phyloP scores from a whole-genome alignment of 2,329 filamentous ascomycete species.

The Apiospora marii region DNA sequence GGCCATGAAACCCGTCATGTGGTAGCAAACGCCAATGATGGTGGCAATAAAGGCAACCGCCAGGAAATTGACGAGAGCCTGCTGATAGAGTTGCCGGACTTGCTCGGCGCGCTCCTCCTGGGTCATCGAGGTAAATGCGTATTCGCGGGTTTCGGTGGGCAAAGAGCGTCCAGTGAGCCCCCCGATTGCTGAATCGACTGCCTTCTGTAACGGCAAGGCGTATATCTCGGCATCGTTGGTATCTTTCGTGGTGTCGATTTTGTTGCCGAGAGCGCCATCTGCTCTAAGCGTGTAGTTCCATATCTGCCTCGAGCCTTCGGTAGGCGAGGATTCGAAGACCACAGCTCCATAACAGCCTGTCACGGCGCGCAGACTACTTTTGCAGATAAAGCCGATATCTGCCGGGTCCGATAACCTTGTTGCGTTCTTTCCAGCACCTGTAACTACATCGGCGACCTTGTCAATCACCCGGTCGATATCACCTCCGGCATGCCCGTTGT shows the following conservation, averaged over 20 bases:
- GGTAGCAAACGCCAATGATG: constrained; percentile 84
- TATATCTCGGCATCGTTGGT: constrained; percentile 82
- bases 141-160: constrained; percentile 65
- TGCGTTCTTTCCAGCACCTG: constrained; percentile 61
- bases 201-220: constrained; percentile 78
- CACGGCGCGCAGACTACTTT: constrained; percentile 69
- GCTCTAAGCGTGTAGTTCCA: constrained; percentile 91
- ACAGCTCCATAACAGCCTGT: constrained; percentile 77
- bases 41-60: constrained; percentile 81
- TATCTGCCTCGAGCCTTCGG: constrained; percentile 67
- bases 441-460: constrained; percentile 64
- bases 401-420: constrained; percentile 60
- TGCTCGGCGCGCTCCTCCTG: constrained; percentile 69
- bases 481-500: constrained; percentile 74
- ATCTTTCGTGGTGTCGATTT: constrained; percentile 68
- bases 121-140: constrained; percentile 78
- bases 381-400: constrained; percentile 70
- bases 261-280: constrained; percentile 73
- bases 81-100: constrained; percentile 76
- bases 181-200: constrained; percentile 78
- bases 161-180: constrained; percentile 51
- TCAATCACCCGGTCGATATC: constrained; percentile 77
- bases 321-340: constrained; percentile 78
- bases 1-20: constrained; percentile 85
- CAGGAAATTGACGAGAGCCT: constrained; percentile 76